Base-by-base conservation (phyloP, 192 early-diverging fungal species). In the Coemansia sp. region DNA sequence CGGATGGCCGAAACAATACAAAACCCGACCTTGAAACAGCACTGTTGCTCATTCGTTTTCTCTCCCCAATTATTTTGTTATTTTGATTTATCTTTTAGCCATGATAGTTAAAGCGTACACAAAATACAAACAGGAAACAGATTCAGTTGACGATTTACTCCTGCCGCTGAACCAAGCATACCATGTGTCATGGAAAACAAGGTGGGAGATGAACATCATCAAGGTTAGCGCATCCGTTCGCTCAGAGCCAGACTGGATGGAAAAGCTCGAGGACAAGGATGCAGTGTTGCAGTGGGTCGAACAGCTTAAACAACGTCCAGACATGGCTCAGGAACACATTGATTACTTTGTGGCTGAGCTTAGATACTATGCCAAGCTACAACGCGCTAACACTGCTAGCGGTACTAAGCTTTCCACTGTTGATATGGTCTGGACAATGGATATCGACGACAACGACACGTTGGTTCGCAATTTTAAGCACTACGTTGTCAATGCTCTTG, bases 401-500 rank as follows among this genome's bases (percentile, higher is more conserved):
- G 46, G 46, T 24, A 23, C 46, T 4, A 48, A 24, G 46, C 46
- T 22, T 11, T 48, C 46, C 13, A 23, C 9, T 1, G 46, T 48
- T 48, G 46, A 48, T 48, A 48, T 48, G 46, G 46, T 48, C 46
- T 48, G 46, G 46, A 23, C 19, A 13, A 24, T 13, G 21, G 22
- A 24, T 11, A 48, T 48, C 4, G 21, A 19, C 13, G 21, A 48
- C 8, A 22, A 15, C 9, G 23, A 23, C 12, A 9, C 19, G 2
- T 0, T 48, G 21, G 46, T 23, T 3, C 46, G 25, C 7, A 23
- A 48, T 9, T 48, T 48, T 0, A 48, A 12, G 10, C 21, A 23
- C 3, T 13, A 23, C 22, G 8, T 48, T 48, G 34, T 12, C 17
- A 48, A 15, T 4, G 25, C 11, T 4, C 14, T 48, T 1, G 22